phyloP scores from a whole-genome alignment of 257 asterid species.

The Eucommia ulmoides region DNA sequence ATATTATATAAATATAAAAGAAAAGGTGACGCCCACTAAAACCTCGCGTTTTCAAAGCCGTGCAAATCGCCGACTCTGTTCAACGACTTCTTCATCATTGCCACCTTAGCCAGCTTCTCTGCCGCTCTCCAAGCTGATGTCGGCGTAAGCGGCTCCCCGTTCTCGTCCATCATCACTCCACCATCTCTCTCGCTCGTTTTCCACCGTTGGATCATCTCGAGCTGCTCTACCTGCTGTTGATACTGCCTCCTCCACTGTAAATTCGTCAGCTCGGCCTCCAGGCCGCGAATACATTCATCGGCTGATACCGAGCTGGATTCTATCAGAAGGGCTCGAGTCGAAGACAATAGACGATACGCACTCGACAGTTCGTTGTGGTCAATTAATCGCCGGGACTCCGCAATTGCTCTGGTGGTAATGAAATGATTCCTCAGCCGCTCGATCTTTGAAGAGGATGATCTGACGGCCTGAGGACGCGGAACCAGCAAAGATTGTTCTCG shows the following conservation, averaged over 20 bases:
- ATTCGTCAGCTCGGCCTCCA: slow-evolving; percentile 64
- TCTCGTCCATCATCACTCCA: slow-evolving; percentile 33
- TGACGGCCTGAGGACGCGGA: slow-evolving; percentile 49
- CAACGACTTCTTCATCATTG: slow-evolving; percentile 25
- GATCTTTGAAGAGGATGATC: slow-evolving; percentile 31
- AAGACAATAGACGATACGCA: slow-evolving; percentile 59
- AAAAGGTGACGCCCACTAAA: too few species aligned
- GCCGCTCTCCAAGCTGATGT: slow-evolving; percentile 69
- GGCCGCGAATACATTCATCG: slow-evolving; percentile 28
- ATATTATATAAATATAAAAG: too few species aligned
- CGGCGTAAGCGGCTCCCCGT: slow-evolving; percentile 70
- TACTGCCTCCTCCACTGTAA: slow-evolving; percentile 46
- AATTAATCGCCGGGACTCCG: slow-evolving; percentile 56
- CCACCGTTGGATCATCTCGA: slow-evolving; percentile 22
- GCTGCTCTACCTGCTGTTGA: slow-evolving; percentile 15
- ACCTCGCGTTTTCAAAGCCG: neutral
- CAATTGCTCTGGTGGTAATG: slow-evolving; percentile 55
- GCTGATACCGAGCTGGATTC: slow-evolving; percentile 40
- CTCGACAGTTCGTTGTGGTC: slow-evolving; percentile 55
- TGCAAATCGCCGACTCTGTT: neutral
- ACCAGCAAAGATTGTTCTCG: slow-evolving; percentile 39
- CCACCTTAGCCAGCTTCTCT: slow-evolving; percentile 51
- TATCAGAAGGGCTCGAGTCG: slow-evolving; percentile 52
- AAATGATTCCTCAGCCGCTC: slow-evolving; percentile 61
- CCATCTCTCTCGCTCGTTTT: slow-evolving; percentile 23